Evolutionary conservation across 1,284 basidiomycete species (phyloP), one percentile per base, ranked within the genome.

Genomic region (Leccinum angustisporum): DNA sequence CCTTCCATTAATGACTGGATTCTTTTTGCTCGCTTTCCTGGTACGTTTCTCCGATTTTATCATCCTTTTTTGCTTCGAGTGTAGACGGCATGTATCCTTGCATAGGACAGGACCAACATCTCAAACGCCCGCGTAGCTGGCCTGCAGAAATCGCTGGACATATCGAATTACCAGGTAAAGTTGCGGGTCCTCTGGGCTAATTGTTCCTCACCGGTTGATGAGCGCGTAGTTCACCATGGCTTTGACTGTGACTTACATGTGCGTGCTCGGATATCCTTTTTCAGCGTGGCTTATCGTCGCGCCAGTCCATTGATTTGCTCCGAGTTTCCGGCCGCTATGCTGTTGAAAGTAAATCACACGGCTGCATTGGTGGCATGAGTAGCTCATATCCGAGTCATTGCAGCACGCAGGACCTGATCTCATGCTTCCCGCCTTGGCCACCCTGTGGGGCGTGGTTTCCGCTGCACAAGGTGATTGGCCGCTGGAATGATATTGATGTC

Each of bases 61-160:
- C 0, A 13, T 34, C 33, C 33, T 31, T n/a, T 53, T 27, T 27
- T n/a, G 11, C 16, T 21, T 43, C 10, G 33, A 18, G 36, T 21
- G 7, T 52, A 8, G 2, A 31, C 1, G 13, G 27, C 9, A 31
- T 30, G 16, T 27, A 51, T 51, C 25, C 43, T 16, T 56, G 9
- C 30, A 14, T 54, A 73, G 71, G 71, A 72, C 48, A 68, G 79
- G 51, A 80, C 80, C 2, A 87, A 86, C 65, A 78, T 87, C 27
- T 81, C 79, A 4, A 88, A 88, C 67, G 86, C 87, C 13, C 79
- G 81, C 1, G 76, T 88, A 0, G 86, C 85, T 13, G 86, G 86
- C 7, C 71, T 88, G 34, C 81, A 84, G 66, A 79, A 72, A 50
- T 79, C 83, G 33, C 74, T 89, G 25, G 67, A 73, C 11, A 78